Evolutionary conservation across 306 rosid species (phyloP).

Genomic region (Trichosanthes cucumerina): DNA sequence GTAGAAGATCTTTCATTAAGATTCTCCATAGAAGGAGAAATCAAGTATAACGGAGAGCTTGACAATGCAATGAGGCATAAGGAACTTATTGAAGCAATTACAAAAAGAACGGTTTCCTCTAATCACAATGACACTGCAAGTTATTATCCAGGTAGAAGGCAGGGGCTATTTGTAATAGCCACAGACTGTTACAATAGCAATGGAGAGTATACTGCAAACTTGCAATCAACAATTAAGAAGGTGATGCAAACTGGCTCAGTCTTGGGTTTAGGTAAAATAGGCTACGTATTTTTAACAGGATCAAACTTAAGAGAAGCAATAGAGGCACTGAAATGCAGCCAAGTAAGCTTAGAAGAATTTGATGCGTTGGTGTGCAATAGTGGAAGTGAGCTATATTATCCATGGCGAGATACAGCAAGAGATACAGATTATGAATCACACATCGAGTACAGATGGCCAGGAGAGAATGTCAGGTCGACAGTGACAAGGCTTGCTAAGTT

Average conservation of each 20-base stretch:
- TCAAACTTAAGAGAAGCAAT: slow-evolving; percentile 47
- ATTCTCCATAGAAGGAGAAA: slow-evolving; percentile 59
- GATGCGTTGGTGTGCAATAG: slow-evolving; percentile 64
- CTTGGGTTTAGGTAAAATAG: slow-evolving; percentile 35
- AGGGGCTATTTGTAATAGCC: slow-evolving; percentile 52
- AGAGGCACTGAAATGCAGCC: slow-evolving; percentile 35
- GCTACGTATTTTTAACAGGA: slow-evolving; percentile 50
- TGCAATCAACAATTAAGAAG: slow-evolving; percentile 28
- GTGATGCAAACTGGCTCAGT: slow-evolving; percentile 33
- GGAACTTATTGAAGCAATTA: slow-evolving; percentile 63
- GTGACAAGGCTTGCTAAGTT: slow-evolving; percentile 47
- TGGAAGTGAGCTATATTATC: slow-evolving; percentile 75
- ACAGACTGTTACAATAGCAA: slow-evolving; percentile 45
- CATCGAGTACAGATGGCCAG: slow-evolving; percentile 61
- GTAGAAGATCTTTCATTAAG: slow-evolving; percentile 65
- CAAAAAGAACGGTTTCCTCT: slow-evolving; percentile 31
- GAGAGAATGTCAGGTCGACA: slow-evolving; percentile 55
- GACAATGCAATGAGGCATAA: slow-evolving; percentile 54
- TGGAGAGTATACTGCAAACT: slow-evolving; percentile 31
- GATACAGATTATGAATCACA: slow-evolving; percentile 67
- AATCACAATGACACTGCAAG: slow-evolving; percentile 24
- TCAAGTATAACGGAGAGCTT: slow-evolving; percentile 33
- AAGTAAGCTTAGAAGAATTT: slow-evolving; percentile 46
- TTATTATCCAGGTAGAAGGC: slow-evolving; percentile 58
- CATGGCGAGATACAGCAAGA: slow-evolving; percentile 54